Evolutionary conservation across 352 stramenopile species (phyloP).

Genomic region (Pythium angustatum): DNA sequence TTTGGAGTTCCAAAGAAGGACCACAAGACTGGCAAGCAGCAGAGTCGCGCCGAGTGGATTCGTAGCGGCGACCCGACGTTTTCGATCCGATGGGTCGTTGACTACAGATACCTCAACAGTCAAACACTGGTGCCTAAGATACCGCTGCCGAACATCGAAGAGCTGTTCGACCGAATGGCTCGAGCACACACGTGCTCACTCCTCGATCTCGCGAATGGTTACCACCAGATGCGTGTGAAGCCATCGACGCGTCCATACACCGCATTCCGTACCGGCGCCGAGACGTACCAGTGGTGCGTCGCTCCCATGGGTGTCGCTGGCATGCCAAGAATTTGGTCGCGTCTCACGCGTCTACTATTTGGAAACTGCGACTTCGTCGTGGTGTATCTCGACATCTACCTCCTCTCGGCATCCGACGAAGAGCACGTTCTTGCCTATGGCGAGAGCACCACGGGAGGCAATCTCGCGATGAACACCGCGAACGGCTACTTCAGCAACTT

Average conservation of each 20-base stretch:
- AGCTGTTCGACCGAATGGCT: slow-evolving; percentile 27
- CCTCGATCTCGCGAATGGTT: background rate
- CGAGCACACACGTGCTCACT: background rate
- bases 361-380: slow-evolving; percentile 38
- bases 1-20: slow-evolving; percentile 35
- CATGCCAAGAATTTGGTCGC: slow-evolving; percentile 43
- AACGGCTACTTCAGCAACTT: background rate
- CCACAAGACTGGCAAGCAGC: slow-evolving; percentile 17
- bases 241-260: background rate
- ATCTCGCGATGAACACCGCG: background rate
- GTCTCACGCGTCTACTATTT: slow-evolving; percentile 38
- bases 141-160: slow-evolving; percentile 28
- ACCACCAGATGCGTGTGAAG: slow-evolving; percentile 6
- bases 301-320: slow-evolving; percentile 41
- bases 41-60: slow-evolving; percentile 21
- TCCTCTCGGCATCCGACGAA: slow-evolving; percentile 29
- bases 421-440: slow-evolving; percentile 22
- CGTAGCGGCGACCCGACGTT: background rate
- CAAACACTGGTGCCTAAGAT: slow-evolving; percentile 26
- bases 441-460: background rate
- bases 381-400: slow-evolving; percentile 41
- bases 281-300: slow-evolving; percentile 16
- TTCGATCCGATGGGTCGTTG: slow-evolving; percentile 22
- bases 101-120: slow-evolving; percentile 27
- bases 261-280: background rate